phyloP scores from a whole-genome alignment of 2,329 filamentous ascomycete species.

The Tolypocladium capitatum region DNA sequence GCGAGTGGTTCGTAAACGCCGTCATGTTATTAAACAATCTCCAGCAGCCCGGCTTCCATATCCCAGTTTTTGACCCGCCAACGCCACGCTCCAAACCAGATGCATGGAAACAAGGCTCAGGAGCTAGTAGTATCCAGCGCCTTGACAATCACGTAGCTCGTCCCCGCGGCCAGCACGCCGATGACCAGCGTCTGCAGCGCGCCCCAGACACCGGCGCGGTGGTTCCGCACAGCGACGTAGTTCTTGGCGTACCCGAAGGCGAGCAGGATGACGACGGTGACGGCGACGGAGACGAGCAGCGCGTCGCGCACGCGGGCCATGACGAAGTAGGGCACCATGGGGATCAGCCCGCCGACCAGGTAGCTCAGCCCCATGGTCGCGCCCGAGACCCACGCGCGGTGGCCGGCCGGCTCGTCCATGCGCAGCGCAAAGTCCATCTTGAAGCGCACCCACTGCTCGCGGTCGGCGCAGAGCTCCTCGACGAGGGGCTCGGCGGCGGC shows the following conservation, averaged over 20 bases:
- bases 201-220: slow-evolving; percentile 41
- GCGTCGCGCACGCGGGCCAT: slow-evolving; percentile 30
- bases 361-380: slow-evolving; percentile 56
- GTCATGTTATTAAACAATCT: no score
- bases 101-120: background rate
- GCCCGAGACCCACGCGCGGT: slow-evolving; percentile 40
- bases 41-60: background rate
- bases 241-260: slow-evolving; percentile 55
- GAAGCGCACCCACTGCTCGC: slow-evolving; percentile 39
- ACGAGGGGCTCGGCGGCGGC: slow-evolving; percentile 31
- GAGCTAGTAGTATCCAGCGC: slow-evolving; percentile 28
- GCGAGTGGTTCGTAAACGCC: background rate
- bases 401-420: slow-evolving; percentile 29
- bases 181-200: slow-evolving; percentile 52
- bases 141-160: slow-evolving; percentile 50
- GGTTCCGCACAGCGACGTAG: slow-evolving; percentile 35
- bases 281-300: slow-evolving; percentile 43
- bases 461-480: slow-evolving; percentile 32
- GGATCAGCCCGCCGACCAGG: slow-evolving; percentile 57
- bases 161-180: slow-evolving; percentile 51
- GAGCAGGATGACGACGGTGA: slow-evolving; percentile 48
- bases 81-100: slow-evolving; percentile 2
- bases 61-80: background rate
- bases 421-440: slow-evolving; percentile 46
- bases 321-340: slow-evolving; percentile 57